phyloP scores from a whole-genome alignment of 2,329 filamentous ascomycete genomes.

The Venturia oleaginea region DNA sequence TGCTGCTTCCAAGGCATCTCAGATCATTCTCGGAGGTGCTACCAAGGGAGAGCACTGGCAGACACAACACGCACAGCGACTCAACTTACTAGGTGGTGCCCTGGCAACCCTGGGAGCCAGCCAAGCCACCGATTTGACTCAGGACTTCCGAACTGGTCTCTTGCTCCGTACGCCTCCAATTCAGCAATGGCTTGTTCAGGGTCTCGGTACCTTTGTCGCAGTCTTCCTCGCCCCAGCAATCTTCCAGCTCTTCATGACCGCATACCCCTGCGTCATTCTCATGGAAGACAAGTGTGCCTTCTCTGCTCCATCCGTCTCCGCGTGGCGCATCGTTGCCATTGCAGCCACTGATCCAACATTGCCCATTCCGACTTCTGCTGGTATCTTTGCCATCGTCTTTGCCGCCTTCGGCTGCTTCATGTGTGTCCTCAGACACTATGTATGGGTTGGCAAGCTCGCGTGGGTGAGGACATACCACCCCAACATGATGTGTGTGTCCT shows the following conservation, averaged over 20 bases:
- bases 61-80: conserved; percentile 45
- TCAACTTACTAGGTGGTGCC: conserved; percentile 58
- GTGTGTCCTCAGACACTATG: conserved; percentile 47
- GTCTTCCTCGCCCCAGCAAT: conserved; percentile 58
- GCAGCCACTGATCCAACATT: conserved; percentile 51
- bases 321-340: conserved; percentile 57
- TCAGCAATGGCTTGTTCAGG: conserved; percentile 59
- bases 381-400: conserved; percentile 50
- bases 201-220: conserved; percentile 52
- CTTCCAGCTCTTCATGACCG: conserved; percentile 58
- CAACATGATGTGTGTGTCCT: conserved; percentile 53
- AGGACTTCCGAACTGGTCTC: conserved; percentile 61
- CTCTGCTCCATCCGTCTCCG: conserved; percentile 52
- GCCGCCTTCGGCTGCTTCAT: conserved; percentile 43
- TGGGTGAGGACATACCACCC: conserved; percentile 49
- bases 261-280: conserved; percentile 58
- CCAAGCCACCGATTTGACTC: conserved; percentile 45
- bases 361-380: conserved; percentile 45
- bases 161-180: conserved; percentile 55
- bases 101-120: conserved; percentile 32
- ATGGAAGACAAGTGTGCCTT: conserved; percentile 47
- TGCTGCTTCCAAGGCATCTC: conserved; percentile 58
- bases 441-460: conserved; percentile 43
- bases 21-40: conserved; percentile 58
- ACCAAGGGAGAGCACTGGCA: conserved; percentile 46